Evolutionary conservation across 2,329 filamentous ascomycete species (phyloP), one percentile per base, ranked within the genome.

Genomic region (Monilinia fructigena): DNA sequence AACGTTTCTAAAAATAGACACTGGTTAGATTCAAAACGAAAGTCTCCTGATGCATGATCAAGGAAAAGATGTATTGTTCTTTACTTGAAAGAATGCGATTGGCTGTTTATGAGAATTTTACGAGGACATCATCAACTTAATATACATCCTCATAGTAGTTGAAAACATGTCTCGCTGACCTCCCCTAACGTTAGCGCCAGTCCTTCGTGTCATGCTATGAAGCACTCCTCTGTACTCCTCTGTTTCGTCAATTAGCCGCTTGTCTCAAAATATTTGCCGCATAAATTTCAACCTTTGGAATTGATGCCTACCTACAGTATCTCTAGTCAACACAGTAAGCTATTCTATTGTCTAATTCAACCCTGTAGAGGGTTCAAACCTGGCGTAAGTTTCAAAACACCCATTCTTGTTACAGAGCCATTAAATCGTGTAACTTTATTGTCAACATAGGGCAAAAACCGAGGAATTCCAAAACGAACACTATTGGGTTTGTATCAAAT

Each of bases 171-270:
- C 28, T 50, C 47, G 14, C 45, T 26, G 45, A 38, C n/a, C 42
- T 50, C 12, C 31, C 38, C 4, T 50, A 26, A 50, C 31, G 20
- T 61, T 52, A 52, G 56, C 56, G 56, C 58, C 31, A 50, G 47
- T 40, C n/a, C 7, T 45, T 50, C 40, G 58, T 50, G 58, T 28
- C 28, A 61, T 61, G 58, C 58, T 45, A 38, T 62, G 60, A 55
- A 63, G 60, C 50, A 63, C 42, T 63, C 58, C 58, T 63, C 6
- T 63, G 26, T n/a, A 63, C 48, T 54, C 60, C 48, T 54, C 48
- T 55, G 60, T 55, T 63, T 63, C 50, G 50, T 63, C 48, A 28
- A 55, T 63, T 55, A 63, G 60, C 60, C 60, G 50, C 47, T 6
- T 54, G 47, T 63, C 60, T 63, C 60, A 31, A 63, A 54, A 28